Percentiles rank a stretch among this genome's conserved stretches.
Evolutionary conservation across 2,329 filamentous ascomycete species (phyloP).

Genomic region (Xylariaceae sp.): DNA sequence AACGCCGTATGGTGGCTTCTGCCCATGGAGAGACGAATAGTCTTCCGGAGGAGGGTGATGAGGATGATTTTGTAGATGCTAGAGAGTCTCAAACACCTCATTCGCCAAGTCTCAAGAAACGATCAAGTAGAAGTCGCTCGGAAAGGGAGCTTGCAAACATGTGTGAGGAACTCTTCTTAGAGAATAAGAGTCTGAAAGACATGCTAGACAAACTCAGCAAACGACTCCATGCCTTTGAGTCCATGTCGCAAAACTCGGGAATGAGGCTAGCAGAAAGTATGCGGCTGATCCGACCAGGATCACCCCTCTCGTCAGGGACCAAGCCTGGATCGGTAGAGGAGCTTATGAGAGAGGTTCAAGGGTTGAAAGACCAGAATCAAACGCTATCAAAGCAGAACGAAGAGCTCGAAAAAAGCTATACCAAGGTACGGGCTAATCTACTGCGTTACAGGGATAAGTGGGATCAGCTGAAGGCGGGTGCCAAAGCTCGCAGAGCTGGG

Average conservation of each 20-base stretch:
- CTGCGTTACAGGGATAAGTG: slow-evolving; percentile 57
- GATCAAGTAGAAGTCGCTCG: slow-evolving; percentile 35
- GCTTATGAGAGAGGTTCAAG: slow-evolving; percentile 48
- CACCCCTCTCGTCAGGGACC: slow-evolving; percentile 36
- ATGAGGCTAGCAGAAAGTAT: slow-evolving; percentile 83
- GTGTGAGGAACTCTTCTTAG: slow-evolving; percentile 80
- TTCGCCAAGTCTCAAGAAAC: slow-evolving; percentile 37
- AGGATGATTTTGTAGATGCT: slow-evolving; percentile 89
- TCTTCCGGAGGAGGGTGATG: slow-evolving; percentile 55
- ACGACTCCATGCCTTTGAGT: slow-evolving; percentile 88
- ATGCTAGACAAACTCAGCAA: slow-evolving; percentile 82
- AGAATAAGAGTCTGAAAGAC: slow-evolving; percentile 82
- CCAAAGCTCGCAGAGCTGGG: slow-evolving; percentile 45
- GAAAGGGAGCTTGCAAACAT: slow-evolving; percentile 57
- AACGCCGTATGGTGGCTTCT: slow-evolving; percentile 52
- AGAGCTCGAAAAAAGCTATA: slow-evolving; percentile 59
- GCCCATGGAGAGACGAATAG: slow-evolving; percentile 32
- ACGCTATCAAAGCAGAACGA: slow-evolving; percentile 57
- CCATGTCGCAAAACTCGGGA: slow-evolving; percentile 82
- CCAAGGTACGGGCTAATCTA: slow-evolving; percentile 51
- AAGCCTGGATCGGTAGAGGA: slow-evolving; percentile 38
- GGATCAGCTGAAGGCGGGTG: slow-evolving; percentile 58
- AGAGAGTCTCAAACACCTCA: slow-evolving; percentile 56
- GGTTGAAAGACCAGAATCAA: slow-evolving; percentile 64
- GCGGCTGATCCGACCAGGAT: slow-evolving; percentile 55